Evolutionary conservation across 331 rosid species (phyloP).

Genomic region (Malus hybrid): DNA sequence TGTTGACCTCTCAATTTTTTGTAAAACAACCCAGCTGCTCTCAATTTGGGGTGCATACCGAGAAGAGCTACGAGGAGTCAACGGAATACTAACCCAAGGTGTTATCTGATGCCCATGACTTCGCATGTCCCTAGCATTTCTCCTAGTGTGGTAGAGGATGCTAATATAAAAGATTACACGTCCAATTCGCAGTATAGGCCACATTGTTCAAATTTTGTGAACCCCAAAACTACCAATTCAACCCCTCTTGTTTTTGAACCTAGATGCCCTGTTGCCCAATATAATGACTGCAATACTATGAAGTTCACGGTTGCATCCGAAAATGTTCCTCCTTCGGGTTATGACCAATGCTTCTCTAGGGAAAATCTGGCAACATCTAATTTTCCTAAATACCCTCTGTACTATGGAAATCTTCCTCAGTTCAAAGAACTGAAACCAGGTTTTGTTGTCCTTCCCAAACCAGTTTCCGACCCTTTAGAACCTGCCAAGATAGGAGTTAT

Average conservation of each 20-base stretch:
- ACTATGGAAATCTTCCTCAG: constrained; percentile 23
- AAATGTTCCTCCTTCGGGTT: constrained; percentile 15
- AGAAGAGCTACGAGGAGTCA: constrained; percentile 61
- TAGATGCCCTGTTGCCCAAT: constrained; percentile 5
- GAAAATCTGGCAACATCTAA: constrained; percentile 17
- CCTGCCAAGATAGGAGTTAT: constrained; percentile 14
- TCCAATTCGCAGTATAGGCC: constrained; percentile 13
- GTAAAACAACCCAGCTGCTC: constrained; percentile 48
- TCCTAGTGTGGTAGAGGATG: constrained; percentile 8
- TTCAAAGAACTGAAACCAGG: constrained; percentile 10
- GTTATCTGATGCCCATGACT: constrained; percentile 40
- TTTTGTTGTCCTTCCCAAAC: background rate
- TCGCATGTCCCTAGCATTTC: constrained; percentile 13
- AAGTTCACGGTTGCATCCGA: constrained; percentile 1
- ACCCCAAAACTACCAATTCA: constrained; percentile 6
- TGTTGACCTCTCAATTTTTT: background rate
- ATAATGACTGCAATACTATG: background rate
- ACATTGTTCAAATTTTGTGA: constrained; percentile 16
- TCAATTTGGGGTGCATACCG: constrained; percentile 61
- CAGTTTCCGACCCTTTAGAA: constrained; percentile 17
- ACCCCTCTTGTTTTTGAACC: constrained; percentile 4
- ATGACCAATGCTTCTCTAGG: constrained; percentile 18
- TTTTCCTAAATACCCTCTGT: constrained; percentile 37
- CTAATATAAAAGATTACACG: constrained; percentile 6
- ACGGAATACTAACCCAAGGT: constrained; percentile 39